Conservation (phyloP, 345 rosid genomes). For the Eucalyptus sp. region DNA sequence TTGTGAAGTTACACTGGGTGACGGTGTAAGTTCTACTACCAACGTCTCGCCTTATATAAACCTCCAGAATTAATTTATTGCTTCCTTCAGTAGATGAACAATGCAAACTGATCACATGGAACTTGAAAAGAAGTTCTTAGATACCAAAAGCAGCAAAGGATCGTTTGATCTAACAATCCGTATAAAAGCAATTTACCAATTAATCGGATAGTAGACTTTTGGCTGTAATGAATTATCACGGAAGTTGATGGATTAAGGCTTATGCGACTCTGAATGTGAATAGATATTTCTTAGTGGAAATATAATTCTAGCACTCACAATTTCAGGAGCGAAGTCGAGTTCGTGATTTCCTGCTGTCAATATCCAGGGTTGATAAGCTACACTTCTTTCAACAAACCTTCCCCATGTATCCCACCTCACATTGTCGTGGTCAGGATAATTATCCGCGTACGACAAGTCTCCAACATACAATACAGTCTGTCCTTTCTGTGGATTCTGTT, state of each 20-base stretch:
- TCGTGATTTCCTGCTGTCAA: neutral
- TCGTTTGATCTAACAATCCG: neutral
- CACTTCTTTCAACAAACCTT: neutral
- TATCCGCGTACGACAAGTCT: neutral
- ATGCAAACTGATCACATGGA: neutral
- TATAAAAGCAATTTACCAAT: neutral
- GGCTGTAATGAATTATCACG: neutral
- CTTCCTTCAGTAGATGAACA: neutral
- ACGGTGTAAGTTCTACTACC: neutral
- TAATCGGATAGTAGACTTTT: neutral
- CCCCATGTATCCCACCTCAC: neutral
- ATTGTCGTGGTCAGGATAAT: neutral
- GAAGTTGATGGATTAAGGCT: neutral
- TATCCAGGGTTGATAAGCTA: neutral
- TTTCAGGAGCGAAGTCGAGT: neutral
- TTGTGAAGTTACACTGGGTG: neutral
- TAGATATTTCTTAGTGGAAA: neutral
- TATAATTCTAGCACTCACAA: neutral
- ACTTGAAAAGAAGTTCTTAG: neutral
- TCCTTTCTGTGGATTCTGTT: neutral
- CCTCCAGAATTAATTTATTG: neutral
- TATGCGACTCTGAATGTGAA: neutral
- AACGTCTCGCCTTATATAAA: neutral
- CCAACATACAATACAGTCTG: neutral
- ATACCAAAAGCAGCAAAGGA: neutral